A percentile compares a stretch with the other conserved stretches of the same genome.
phyloP scores from a whole-genome alignment of 2,329 filamentous ascomycete species.

The Gnomoniopsis smithogilvyi region DNA sequence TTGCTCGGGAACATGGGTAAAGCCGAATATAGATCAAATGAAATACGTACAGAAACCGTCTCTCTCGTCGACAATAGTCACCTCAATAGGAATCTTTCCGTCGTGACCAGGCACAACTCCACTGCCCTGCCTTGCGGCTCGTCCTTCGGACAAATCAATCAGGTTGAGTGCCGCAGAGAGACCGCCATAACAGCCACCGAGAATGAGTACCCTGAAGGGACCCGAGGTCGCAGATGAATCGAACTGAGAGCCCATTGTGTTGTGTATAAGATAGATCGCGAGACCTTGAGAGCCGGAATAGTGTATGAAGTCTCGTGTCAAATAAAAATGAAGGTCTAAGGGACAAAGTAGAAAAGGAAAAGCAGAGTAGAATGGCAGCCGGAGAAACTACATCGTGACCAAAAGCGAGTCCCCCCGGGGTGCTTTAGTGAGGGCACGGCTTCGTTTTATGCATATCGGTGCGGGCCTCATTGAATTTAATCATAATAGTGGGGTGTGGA shows the following conservation, averaged over 20 bases:
- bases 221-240: background rate
- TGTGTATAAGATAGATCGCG: background rate
- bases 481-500: background rate
- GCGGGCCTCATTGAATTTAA: background rate
- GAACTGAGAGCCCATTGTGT: constrained; percentile 12
- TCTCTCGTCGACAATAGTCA: constrained; percentile 75
- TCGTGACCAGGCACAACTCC: constrained; percentile 21
- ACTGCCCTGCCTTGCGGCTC: constrained; percentile 41
- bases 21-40: too few species aligned
- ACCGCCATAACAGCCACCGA: constrained; percentile 72
- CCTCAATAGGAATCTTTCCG: constrained; percentile 53
- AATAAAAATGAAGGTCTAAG: background rate
- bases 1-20: background rate
- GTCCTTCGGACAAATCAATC: constrained; percentile 60
- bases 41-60: constrained; percentile 78
- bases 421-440: background rate
- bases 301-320: background rate
- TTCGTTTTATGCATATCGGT: constrained; percentile 7
- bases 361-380: background rate
- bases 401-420: background rate
- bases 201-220: constrained; percentile 58
- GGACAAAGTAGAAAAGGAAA: background rate
- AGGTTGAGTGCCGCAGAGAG: constrained; percentile 65
- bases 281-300: background rate
- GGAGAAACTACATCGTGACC: background rate